Percentiles rank a stretch among this genome's conserved stretches.
Evolutionary conservation across 148 eudicot species (phyloP).

Genomic region (Fagopyrum esculentum): DNA sequence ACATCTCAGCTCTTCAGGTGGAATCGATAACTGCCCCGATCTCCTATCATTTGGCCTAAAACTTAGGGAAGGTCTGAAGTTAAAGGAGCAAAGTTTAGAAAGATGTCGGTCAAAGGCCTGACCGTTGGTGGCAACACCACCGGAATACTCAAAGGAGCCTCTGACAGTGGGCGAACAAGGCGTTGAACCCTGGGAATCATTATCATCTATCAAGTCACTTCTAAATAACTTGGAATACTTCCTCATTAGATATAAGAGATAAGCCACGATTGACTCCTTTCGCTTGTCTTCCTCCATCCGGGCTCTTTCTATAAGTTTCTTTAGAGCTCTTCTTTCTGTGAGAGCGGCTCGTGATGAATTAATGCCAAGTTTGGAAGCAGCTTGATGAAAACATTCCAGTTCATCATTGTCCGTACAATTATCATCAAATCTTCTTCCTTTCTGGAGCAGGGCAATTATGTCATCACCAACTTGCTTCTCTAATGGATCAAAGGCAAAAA

Average conservation of each 20-base stretch:
- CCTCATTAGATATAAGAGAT: constrained; percentile 79
- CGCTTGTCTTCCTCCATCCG: constrained; percentile 83
- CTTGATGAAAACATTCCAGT: constrained; percentile 89
- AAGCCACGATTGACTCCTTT: constrained; percentile 90
- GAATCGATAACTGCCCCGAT: constrained; percentile 62
- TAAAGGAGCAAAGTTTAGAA: constrained; percentile 73
- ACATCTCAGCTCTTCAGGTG: constrained; percentile 95
- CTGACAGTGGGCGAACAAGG: constrained; percentile 94
- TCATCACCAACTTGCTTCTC: constrained; percentile 94
- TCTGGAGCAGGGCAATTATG: constrained; percentile 73
- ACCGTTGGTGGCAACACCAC: constrained; percentile 26
- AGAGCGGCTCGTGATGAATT: constrained; percentile 93
- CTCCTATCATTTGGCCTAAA: constrained; percentile 53
- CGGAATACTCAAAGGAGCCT: constrained; percentile 52
- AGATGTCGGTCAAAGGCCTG: constrained; percentile 65
- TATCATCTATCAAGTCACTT: constrained; percentile 83
- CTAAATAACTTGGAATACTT: constrained; percentile 93
- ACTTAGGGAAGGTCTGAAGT: constrained; percentile 47
- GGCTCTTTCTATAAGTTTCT: constrained; percentile 85
- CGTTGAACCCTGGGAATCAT: constrained; percentile 96
- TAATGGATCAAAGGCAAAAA: constrained; percentile 61
- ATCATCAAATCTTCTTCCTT: constrained; percentile 74
- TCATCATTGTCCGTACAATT: constrained; percentile 61
- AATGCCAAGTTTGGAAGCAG: constrained; percentile 78
- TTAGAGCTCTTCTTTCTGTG: constrained; percentile 83